phyloP scores from a whole-genome alignment of 768 basidiomycete genomes.

The Nidularia pulvinata region DNA sequence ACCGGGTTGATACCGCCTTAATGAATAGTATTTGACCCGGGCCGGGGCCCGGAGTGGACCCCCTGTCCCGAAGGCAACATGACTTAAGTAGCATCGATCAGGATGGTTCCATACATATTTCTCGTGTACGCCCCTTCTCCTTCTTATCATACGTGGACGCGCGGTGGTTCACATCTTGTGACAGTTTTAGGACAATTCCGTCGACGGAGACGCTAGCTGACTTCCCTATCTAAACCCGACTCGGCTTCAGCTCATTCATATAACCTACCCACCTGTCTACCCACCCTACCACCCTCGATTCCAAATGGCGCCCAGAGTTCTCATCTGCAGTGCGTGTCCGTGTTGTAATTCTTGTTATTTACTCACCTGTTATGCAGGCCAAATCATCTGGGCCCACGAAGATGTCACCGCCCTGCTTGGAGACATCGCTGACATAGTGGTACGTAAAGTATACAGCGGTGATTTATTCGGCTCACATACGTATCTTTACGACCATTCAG shows the following conservation, averaged over 20 bases:
- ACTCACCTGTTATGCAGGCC: slow-evolving; percentile 34
- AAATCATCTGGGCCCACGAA: slow-evolving; percentile 81
- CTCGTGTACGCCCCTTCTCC: not conserved
- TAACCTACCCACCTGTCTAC: not conserved
- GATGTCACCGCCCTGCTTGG: slow-evolving; percentile 67
- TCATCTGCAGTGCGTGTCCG: slow-evolving; percentile 30
- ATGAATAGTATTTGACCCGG: no score
- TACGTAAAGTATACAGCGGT: slow-evolving; percentile 35
- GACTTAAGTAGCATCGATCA: no score
- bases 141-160: not conserved
- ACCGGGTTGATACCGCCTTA: no score
- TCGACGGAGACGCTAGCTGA: no score
- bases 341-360: not conserved
- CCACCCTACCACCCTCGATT: not conserved
- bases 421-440: slow-evolving; percentile 73
- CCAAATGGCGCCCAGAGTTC: slow-evolving; percentile 20
- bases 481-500: slow-evolving; percentile 12
- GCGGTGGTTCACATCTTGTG: not conserved
- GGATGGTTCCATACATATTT: no score
- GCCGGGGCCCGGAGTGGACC: no score
- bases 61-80: no score
- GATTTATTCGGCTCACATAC: not conserved
- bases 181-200: not conserved
- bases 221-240: no score
- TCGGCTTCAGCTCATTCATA: no score